Base-by-base conservation (phyloP, 129 eudicot species). In the Lactuca saligna region DNA sequence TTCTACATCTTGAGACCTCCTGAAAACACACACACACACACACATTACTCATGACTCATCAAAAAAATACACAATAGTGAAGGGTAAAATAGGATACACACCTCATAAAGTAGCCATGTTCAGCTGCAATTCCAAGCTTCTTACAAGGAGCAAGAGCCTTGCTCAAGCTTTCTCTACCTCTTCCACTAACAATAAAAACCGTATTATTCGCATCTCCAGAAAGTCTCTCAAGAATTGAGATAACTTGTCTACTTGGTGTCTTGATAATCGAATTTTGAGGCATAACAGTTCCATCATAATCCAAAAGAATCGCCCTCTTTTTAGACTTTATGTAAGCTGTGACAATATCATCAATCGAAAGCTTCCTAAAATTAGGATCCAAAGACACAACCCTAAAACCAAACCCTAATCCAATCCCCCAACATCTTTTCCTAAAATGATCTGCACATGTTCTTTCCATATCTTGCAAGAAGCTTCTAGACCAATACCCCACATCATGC, bases 81-180 rank as follows among this genome's bases (percentile, higher is more conserved):
- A 57, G 32, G 2, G 44, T 20, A 63, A 61, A 33, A 39, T 54
- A 54, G 51, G 38, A 66, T 67, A 63, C 79, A 37, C 13, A 91
- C 97, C 97, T 91, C 80, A 91, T 79, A 51, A 82, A 91, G 81
- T 91, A 91, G 16, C 97, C 97, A 83, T 91, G 97, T 86, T 91
- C 97, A 13, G 97, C 97, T 29, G 97, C 97, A 81, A 91, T 85
- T 57, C 97, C 97, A 61, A 91, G 92, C 58, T 80, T 85, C 80
- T 50, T 73, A 83, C 97, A 91, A 38, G 95, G 89, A 61, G 91
- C 65, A 73, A 91, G 79, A 63, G 81, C 87, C 48, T 68, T 73
- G 68, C 90, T 83, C 74, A 91, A 70, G 82, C 95, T 87, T 20
- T 81, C 86, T 76, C 82, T 81, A 63, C 97, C 97, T 81, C 97